phyloP scores from a whole-genome alignment of 176 grass and related monocot genomes.

The Hsuehochloa calcarea region DNA sequence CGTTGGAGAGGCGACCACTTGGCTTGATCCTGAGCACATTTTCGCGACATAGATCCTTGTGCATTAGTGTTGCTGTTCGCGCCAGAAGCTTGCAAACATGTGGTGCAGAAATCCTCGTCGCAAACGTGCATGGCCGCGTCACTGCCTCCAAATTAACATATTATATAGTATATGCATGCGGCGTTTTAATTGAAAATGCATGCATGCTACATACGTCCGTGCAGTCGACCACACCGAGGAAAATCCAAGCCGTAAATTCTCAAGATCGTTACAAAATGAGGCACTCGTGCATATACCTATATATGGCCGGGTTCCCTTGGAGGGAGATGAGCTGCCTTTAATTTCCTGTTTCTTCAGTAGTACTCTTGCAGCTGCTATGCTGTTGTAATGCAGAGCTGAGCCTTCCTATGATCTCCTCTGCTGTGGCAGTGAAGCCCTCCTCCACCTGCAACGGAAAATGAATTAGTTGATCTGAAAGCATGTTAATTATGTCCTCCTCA shows the following conservation, averaged over 20 bases:
- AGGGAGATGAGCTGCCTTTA: not conserved
- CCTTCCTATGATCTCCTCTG: constrained; percentile 41
- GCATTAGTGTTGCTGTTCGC: not conserved
- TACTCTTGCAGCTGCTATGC: not conserved
- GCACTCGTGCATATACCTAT: not conserved
- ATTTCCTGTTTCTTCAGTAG: not conserved
- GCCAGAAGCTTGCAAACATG: not conserved
- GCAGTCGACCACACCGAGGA: too few species aligned
- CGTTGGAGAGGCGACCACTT: not conserved
- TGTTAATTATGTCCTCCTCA: not conserved
- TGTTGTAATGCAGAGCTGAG: constrained; percentile 1
- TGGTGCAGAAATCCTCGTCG: not conserved
- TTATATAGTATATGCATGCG: not conserved
- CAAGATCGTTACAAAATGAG: not conserved
- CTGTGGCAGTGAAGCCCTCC: constrained; percentile 7
- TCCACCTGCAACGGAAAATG: constrained; percentile 27
- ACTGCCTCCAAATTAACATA: not conserved
- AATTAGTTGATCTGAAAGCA: not conserved
- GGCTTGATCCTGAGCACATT: not conserved
- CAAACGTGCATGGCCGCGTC: not conserved
- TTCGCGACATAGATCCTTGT: not conserved
- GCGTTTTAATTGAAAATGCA: not conserved
- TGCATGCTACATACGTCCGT: not conserved
- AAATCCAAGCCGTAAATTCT: not conserved
- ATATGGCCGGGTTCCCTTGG: not conserved